Evolutionary conservation across 1,284 basidiomycete species (phyloP).

Genomic region (Ganoderma lingzhi): DNA sequence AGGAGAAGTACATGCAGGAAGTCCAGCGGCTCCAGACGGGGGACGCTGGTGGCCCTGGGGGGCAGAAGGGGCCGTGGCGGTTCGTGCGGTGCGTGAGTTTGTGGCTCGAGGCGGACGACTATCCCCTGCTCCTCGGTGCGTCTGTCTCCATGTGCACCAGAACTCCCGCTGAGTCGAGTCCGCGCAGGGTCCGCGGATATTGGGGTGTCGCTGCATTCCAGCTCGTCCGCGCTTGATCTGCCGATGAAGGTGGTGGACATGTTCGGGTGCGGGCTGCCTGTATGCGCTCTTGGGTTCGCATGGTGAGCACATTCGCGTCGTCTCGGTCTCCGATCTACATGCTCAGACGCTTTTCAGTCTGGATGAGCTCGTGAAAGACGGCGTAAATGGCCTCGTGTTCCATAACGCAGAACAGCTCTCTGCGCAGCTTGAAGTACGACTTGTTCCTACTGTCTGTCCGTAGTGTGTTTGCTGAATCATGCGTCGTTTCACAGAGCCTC

Average conservation of each 20-base stretch:
- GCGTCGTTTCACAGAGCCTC: constrained; percentile 40
- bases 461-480: neutral
- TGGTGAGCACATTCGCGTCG: constrained; percentile 62
- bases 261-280: constrained; percentile 96
- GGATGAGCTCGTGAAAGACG: constrained; percentile 86
- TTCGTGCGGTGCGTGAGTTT: constrained; percentile 86
- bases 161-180: neutral
- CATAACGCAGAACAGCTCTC: constrained; percentile 74
- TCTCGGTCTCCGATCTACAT: neutral
- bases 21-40: constrained; percentile 60
- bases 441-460: neutral
- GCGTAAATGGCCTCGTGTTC: constrained; percentile 87
- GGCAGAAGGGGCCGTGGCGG: constrained; percentile 62
- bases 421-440: constrained; percentile 72
- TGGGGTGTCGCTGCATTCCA: constrained; percentile 91
- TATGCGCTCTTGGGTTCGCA: constrained; percentile 88
- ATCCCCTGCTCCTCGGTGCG: constrained; percentile 82
- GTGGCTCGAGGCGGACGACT: constrained; percentile 91
- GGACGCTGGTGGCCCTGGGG: constrained; percentile 23
- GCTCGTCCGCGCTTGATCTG: constrained; percentile 90
- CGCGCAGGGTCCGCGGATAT: constrained; percentile 88
- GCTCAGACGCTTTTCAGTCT: constrained; percentile 58
- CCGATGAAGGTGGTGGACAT: constrained; percentile 99
- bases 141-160: neutral
- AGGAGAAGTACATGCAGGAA: constrained; percentile 75